Conservation (phyloP, 441 rosid genomes). For the Aquilaria agallochum region DNA sequence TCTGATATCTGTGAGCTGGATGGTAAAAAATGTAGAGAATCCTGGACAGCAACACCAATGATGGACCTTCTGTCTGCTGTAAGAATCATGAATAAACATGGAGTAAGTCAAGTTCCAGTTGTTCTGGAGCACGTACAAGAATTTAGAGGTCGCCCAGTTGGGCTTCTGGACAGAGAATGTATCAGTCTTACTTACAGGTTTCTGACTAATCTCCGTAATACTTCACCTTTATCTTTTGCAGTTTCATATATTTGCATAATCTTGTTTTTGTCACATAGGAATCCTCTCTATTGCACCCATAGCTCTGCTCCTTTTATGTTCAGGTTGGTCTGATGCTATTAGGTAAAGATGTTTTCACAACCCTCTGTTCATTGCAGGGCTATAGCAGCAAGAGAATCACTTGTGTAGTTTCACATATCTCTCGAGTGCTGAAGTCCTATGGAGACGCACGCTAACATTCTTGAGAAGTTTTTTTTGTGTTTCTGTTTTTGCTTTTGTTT, state of each 20-base stretch:
- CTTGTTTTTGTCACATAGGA: neutral
- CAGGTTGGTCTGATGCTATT: too few relatives aligned
- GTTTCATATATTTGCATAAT: neutral
- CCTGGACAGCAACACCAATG: slow-evolving; percentile 67
- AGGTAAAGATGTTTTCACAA: too few relatives aligned
- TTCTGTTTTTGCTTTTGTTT: too few relatives aligned
- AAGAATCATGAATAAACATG: slow-evolving; percentile 49
- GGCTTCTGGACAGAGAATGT: slow-evolving; percentile 80
- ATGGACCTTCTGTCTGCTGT: slow-evolving; percentile 73
- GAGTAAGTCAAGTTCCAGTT: slow-evolving; percentile 64
- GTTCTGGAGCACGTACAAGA: slow-evolving; percentile 48
- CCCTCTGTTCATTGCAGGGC: slow-evolving; percentile 40
- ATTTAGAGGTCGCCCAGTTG: slow-evolving; percentile 50
- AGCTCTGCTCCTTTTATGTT: neutral
- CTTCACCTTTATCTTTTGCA: neutral
- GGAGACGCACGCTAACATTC: too few relatives aligned
- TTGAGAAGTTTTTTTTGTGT: too few relatives aligned
- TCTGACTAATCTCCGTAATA: slow-evolving; percentile 10
- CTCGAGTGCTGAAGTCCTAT: too few relatives aligned
- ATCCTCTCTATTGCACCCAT: neutral
- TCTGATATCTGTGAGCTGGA: slow-evolving; percentile 52
- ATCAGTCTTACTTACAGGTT: slow-evolving; percentile 73
- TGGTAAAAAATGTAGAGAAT: slow-evolving; percentile 45
- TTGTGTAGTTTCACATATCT: slow-evolving; percentile 15
- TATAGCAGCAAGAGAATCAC: slow-evolving; percentile 55